phyloP scores from a whole-genome alignment of 306 rosid genomes.

The Alnus glutinosa region DNA sequence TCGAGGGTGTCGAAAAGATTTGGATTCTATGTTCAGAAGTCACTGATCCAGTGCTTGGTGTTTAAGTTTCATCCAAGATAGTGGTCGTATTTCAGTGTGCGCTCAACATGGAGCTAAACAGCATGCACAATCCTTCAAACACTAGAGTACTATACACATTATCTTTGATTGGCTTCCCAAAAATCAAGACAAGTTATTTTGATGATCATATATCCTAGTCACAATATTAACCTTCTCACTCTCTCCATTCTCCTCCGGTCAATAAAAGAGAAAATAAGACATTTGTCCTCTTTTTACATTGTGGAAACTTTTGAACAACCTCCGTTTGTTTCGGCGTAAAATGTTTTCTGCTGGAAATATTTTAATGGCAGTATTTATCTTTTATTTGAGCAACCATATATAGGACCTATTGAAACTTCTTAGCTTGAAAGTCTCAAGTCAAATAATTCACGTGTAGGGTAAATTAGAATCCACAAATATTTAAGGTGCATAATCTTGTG shows the following conservation, averaged over 20 bases:
- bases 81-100: neutral
- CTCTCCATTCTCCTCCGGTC: neutral
- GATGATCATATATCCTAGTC: neutral
- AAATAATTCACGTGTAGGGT: neutral
- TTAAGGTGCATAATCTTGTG: neutral
- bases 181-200: neutral
- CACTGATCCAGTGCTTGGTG: neutral
- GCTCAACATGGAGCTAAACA: neutral
- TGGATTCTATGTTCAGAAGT: neutral
- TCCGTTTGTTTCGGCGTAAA: too few relatives aligned
- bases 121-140: neutral
- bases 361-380: too few relatives aligned
- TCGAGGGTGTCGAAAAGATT: neutral
- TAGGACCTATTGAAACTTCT: neutral
- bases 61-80: neutral
- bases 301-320: too few relatives aligned
- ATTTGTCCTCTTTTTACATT: too few relatives aligned
- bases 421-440: neutral
- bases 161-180: neutral
- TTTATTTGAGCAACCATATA: neutral
- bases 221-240: neutral
- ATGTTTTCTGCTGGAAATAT: too few relatives aligned
- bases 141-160: neutral
- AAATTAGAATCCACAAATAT: neutral
- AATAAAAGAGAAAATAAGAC: neutral